phyloP scores from a whole-genome alignment of 148 eudicot genomes.

The Rhododendron ferrugineum region DNA sequence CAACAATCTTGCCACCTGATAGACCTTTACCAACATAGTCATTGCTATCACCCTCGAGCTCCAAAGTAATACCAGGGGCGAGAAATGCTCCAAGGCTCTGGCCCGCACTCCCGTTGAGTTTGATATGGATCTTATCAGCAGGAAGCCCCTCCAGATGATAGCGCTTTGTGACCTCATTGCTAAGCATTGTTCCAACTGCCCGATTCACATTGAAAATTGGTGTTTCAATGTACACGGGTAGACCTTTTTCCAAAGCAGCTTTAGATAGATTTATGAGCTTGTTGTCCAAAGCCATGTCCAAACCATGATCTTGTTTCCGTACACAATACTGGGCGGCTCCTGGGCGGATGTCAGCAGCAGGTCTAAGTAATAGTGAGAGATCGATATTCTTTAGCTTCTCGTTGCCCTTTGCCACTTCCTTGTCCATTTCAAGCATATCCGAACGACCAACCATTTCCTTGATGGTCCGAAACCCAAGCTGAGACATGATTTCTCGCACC shows the following conservation, averaged over 20 bases:
- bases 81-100: constrained; percentile 98
- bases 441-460: constrained; percentile 95
- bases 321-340: constrained; percentile 87
- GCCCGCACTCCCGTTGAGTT: constrained; percentile 91
- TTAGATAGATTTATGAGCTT: constrained; percentile 52
- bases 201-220: constrained; percentile 81
- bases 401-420: constrained; percentile 52
- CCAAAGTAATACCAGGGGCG: constrained; percentile 80
- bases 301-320: constrained; percentile 91
- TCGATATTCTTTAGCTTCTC: constrained; percentile 93
- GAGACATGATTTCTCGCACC: constrained; percentile 92
- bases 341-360: constrained; percentile 86
- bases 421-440: constrained; percentile 93
- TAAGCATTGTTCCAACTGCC: constrained; percentile 96
- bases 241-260: constrained; percentile 68
- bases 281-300: constrained; percentile 88
- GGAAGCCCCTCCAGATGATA: constrained; percentile 70
- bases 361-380: constrained; percentile 82
- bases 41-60: constrained; percentile 99
- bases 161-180: constrained; percentile 91
- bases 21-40: constrained; percentile 98
- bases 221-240: constrained; percentile 83
- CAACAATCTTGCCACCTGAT: constrained; percentile 91
- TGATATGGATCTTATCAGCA: constrained; percentile 77
- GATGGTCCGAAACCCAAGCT: constrained; percentile 71